Conservation (phyloP, 2,329 filamentous ascomycete species). For the Cladosporium sp. region DNA sequence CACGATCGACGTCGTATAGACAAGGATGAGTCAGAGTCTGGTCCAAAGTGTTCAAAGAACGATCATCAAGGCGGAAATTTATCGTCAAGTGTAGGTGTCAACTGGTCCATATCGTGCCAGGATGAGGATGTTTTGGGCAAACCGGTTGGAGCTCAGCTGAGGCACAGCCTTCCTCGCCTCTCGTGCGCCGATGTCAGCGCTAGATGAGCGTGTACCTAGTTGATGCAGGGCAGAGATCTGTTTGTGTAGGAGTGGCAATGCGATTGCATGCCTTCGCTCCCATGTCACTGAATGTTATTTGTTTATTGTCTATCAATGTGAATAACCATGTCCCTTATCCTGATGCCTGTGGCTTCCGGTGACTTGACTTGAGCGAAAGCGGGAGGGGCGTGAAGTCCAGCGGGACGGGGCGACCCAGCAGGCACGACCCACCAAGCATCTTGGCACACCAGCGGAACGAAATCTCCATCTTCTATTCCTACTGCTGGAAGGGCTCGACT, state of each 20-base stretch:
- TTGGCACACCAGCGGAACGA: neutral
- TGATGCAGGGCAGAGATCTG: neutral
- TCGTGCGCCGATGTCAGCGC: neutral
- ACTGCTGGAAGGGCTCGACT: slow-evolving; percentile 8
- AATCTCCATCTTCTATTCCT: neutral
- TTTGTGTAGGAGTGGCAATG: neutral
- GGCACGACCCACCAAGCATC: neutral
- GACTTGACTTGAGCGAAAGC: neutral
- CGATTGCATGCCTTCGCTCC: neutral
- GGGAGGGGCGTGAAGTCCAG: neutral
- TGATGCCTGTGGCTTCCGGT: neutral
- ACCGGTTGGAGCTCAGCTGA: neutral
- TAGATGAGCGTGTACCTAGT: neutral
- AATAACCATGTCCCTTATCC: neutral
- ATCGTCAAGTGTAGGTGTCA: neutral
- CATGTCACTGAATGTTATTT: neutral
- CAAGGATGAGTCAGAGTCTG: neutral
- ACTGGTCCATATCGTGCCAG: neutral
- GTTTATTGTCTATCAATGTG: neutral
- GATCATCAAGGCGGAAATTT: neutral
- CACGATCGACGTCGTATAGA: neutral
- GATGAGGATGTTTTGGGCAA: neutral
- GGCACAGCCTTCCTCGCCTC: neutral
- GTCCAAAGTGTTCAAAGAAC: neutral
- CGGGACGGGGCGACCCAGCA: neutral